phyloP scores from a whole-genome alignment of 331 rosid genomes.

The Ulmus americana region DNA sequence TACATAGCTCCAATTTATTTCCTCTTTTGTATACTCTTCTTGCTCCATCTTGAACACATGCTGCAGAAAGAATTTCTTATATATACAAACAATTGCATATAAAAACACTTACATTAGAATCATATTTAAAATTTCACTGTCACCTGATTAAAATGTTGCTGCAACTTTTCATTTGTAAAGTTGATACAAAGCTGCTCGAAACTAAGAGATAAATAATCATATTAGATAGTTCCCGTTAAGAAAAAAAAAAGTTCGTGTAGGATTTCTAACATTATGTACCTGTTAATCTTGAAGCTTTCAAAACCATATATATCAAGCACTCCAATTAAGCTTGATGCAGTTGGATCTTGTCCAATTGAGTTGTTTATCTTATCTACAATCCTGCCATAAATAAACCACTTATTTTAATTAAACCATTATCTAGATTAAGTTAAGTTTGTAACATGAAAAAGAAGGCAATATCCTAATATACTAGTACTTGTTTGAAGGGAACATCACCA shows the following conservation, averaged over 20 bases:
- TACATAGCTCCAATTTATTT: no score
- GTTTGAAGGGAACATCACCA: no score
- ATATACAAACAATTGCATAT: slow-evolving; percentile 19
- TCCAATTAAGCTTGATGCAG: slow-evolving; percentile 66
- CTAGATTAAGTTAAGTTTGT: not conserved
- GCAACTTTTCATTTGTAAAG: slow-evolving; percentile 81
- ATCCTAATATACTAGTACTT: not conserved
- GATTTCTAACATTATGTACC: slow-evolving; percentile 28
- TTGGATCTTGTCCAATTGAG: slow-evolving; percentile 79
- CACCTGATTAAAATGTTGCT: slow-evolving; percentile 87
- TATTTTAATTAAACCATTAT: slow-evolving; percentile 10
- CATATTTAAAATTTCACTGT: slow-evolving; percentile 23
- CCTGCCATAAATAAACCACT: slow-evolving; percentile 47
- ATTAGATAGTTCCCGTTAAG: slow-evolving; percentile 8
- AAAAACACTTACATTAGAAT: slow-evolving; percentile 4
- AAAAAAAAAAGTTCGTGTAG: not conserved
- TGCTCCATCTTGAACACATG: slow-evolving; percentile 88
- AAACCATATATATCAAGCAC: slow-evolving; percentile 86
- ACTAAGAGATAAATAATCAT: slow-evolving; percentile 33
- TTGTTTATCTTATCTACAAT: slow-evolving; percentile 74
- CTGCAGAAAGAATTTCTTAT: slow-evolving; percentile 37
- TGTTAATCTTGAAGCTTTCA: slow-evolving; percentile 84
- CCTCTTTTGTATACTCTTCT: no score
- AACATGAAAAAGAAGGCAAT: slow-evolving; percentile 8
- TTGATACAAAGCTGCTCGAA: slow-evolving; percentile 88